These are phyloP conservation scores for Talaromyces sp. DNA, from an alignment of 2,329 filamentous ascomycete species.

Conservation along the genomic window DNA sequence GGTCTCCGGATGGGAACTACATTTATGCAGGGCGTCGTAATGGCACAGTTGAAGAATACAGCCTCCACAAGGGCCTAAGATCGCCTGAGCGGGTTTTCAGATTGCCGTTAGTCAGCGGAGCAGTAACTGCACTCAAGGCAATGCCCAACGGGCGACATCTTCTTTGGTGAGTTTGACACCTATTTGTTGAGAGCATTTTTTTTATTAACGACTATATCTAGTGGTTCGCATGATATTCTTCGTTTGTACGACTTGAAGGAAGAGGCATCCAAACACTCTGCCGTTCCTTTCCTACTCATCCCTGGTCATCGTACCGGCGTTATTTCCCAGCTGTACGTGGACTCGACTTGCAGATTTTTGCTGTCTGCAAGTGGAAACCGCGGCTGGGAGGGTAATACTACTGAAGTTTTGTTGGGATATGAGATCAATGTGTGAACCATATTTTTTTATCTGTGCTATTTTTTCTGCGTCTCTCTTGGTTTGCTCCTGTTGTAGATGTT, in stretches of 20 bases:
- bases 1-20: conserved; percentile 91
- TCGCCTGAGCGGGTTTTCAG: conserved; percentile 73
- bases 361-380: conserved; percentile 85
- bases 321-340: conserved; percentile 78
- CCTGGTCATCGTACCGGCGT: conserved; percentile 86
- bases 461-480: not conserved
- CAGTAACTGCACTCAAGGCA: conserved; percentile 78
- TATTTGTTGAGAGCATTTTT: conserved; percentile 7
- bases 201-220: conserved; percentile 28
- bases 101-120: conserved; percentile 82
- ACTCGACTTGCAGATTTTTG: conserved; percentile 85
- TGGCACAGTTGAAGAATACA: conserved; percentile 90
- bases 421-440: conserved; percentile 60
- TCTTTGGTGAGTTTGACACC: conserved; percentile 59
- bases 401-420: conserved; percentile 89
- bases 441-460: not conserved
- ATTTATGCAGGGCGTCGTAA: conserved; percentile 91
- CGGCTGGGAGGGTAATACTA: conserved; percentile 88
- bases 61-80: conserved; percentile 72
- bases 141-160: conserved; percentile 94
- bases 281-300: conserved; percentile 92
- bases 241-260: conserved; percentile 83
- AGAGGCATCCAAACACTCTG: conserved; percentile 63
- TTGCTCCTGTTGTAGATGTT: not conserved
- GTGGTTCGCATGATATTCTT: conserved; percentile 88